Conservation (phyloP, 495 filamentous ascomycete species). For the Hypoxylon lenormandii region DNA sequence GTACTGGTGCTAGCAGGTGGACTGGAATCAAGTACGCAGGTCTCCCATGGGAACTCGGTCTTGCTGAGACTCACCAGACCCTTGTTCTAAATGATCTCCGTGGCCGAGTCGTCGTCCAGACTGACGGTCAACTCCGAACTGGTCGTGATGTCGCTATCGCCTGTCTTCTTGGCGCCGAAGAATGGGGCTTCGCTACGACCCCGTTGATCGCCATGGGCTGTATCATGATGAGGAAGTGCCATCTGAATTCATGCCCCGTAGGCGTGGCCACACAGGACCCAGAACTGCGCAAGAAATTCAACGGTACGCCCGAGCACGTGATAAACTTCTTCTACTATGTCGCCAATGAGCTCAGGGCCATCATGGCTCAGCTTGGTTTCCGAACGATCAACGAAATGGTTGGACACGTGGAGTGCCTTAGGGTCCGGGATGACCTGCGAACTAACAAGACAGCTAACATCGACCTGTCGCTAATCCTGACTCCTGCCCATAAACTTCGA, state of each 20-base stretch:
- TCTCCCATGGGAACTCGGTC: slow-evolving; percentile 96
- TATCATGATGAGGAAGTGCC: slow-evolving; percentile 90
- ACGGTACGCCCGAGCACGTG: slow-evolving; percentile 93
- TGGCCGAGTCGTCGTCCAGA: slow-evolving; percentile 96
- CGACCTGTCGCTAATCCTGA: slow-evolving; percentile 94
- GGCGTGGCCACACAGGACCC: slow-evolving; percentile 98
- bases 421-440: slow-evolving; percentile 87
- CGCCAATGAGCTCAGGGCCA: slow-evolving; percentile 95
- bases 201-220: slow-evolving; percentile 98
- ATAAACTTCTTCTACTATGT: slow-evolving; percentile 99
- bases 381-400: slow-evolving; percentile 99
- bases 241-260: slow-evolving; percentile 79
- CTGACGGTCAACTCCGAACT: slow-evolving; percentile 94
- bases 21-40: slow-evolving; percentile 99
- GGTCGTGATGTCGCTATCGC: slow-evolving; percentile 96
- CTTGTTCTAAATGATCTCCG: slow-evolving; percentile 97
- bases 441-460: slow-evolving; percentile 92
- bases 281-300: slow-evolving; percentile 93
- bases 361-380: slow-evolving; percentile 97
- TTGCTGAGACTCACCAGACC: slow-evolving; percentile 98
- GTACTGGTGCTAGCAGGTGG: slow-evolving; percentile 97
- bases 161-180: slow-evolving; percentile 94
- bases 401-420: slow-evolving; percentile 87
- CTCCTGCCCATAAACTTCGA: slow-evolving; percentile 93
- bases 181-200: slow-evolving; percentile 98